phyloP scores from a whole-genome alignment of 108 stramenopile genomes.

The Stephanodiscus minutulus region DNA sequence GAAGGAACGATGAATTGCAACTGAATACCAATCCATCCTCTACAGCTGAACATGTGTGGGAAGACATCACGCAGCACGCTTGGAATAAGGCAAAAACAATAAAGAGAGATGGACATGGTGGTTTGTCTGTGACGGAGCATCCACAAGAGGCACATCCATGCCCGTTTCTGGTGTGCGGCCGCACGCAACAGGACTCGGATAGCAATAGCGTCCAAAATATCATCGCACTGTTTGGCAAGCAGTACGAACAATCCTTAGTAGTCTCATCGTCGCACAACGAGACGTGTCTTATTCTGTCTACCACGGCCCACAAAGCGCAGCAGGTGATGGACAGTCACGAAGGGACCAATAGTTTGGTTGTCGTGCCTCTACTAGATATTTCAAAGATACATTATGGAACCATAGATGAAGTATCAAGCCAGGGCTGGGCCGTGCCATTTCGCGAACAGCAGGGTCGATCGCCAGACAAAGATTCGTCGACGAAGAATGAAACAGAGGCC shows the following conservation, averaged over 20 bases:
- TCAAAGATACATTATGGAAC: slow-evolving; percentile 46
- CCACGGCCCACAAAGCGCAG: slow-evolving; percentile 10
- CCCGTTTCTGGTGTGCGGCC: slow-evolving; percentile 43
- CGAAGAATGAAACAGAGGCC: slow-evolving; percentile 28
- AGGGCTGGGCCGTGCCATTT: slow-evolving; percentile 46
- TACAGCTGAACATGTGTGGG: slow-evolving; percentile 30
- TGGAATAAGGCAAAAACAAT: slow-evolving; percentile 30
- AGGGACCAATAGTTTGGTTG: slow-evolving; percentile 2
- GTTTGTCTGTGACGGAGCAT: slow-evolving; percentile 22
- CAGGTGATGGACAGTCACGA: slow-evolving; percentile 3
- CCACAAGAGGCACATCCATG: slow-evolving; percentile 10
- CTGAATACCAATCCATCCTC: background rate
- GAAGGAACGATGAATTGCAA: slow-evolving; percentile 8
- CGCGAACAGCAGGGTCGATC: background rate
- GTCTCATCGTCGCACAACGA: slow-evolving; percentile 25
- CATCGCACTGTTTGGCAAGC: slow-evolving; percentile 31
- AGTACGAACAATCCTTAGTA: slow-evolving; percentile 22
- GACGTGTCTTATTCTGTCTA: slow-evolving; percentile 32
- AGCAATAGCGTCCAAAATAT: slow-evolving; percentile 19
- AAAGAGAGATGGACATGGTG: slow-evolving; percentile 2
- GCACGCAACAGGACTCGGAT: background rate
- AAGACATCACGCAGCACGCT: slow-evolving; percentile 26
- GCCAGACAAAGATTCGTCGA: background rate
- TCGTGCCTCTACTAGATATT: slow-evolving; percentile 36
- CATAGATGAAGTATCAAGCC: slow-evolving; percentile 42